Base-by-base conservation (phyloP, 441 rosid genomes). In the Eutrema salsugineum region DNA sequence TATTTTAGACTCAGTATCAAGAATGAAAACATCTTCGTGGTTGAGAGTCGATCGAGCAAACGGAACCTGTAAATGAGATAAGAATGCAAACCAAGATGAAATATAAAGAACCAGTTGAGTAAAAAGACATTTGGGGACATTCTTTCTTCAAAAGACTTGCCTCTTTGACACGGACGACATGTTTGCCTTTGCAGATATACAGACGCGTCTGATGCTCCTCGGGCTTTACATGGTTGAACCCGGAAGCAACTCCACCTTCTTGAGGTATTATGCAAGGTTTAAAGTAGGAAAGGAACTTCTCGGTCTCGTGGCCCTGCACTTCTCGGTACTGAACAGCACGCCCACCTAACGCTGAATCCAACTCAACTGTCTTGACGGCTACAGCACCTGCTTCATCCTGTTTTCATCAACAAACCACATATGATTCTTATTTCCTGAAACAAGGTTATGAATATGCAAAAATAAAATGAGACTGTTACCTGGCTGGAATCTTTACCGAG, bases 321-420 rank as follows among this genome's bases (percentile, higher is more conserved):
- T 96, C 99, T 79, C 98, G 94, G 78, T 93, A 93, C 80, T 96
- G 97, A 74, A 90, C 96, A 59, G 98, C 97, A 64, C 98, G 96
- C 47, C 99, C 99, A 68, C 99, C 99, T 72, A 95, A 92, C 4
- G 94, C 90, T 70, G 97, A 97, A 86, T 95, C 99, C 63, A 93
- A 79, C 66, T 93, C 99, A 73, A 95, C 94, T 15, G 98, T 88
- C 85, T 84, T 89, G 75, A 93, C 66, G 20, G 96, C 94, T 56
- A 95, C 97, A 39, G 83, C 72, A 75, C 98, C 98, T 43, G 97
- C 97, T 93, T 95, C 98, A 78, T 96, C 97, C 98, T 87, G 82
- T 77, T 73, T 44, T 47, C 73, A 80, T 49, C 69, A 60, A 78
- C 55, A 57, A 59, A 38, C 68, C 80, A 81, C 16, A 24, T 56